Evolutionary conservation across 228 moss, liverwort and hornwort genomes (phyloP).

Genomic region (Sphagnum magellanicum): DNA sequence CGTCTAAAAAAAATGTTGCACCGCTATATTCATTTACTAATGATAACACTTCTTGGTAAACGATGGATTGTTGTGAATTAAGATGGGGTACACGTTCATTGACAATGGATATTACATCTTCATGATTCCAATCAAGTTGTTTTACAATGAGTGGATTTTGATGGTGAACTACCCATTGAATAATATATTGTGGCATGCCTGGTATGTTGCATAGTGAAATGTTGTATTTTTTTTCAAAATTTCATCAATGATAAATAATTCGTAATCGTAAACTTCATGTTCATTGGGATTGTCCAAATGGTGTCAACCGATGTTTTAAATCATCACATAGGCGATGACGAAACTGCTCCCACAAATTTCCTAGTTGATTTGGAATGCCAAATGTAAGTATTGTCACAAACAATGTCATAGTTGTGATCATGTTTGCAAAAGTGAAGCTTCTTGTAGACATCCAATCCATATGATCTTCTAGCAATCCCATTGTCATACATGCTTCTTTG

Average conservation of each 20-base stretch:
- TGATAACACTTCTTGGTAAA: not conserved
- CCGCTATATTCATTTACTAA: not conserved
- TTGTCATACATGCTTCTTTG: conserved; percentile 1
- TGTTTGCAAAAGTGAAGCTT: not conserved
- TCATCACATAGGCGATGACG: not conserved
- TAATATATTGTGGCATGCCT: not conserved
- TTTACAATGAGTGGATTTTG: not conserved
- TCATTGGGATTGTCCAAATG: not conserved
- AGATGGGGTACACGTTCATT: not conserved
- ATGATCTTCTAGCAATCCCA: not conserved
- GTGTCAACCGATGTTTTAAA: not conserved
- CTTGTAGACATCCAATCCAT: not conserved
- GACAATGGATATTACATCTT: not conserved
- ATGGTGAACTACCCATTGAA: not conserved
- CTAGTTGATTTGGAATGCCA: not conserved
- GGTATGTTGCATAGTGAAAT: not conserved
- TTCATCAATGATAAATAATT: conserved; percentile 1
- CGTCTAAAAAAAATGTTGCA: not conserved
- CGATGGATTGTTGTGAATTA: not conserved
- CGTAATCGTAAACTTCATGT: not conserved
- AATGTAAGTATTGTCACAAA: not conserved
- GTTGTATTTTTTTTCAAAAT: not conserved
- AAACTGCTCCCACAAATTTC: not conserved
- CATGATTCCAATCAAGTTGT: not conserved
- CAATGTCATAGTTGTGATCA: not conserved